These are phyloP conservation scores for Plasmodium gaboni DNA, from an alignment of 169 alveolate genomes.

Conservation along the genomic window DNA sequence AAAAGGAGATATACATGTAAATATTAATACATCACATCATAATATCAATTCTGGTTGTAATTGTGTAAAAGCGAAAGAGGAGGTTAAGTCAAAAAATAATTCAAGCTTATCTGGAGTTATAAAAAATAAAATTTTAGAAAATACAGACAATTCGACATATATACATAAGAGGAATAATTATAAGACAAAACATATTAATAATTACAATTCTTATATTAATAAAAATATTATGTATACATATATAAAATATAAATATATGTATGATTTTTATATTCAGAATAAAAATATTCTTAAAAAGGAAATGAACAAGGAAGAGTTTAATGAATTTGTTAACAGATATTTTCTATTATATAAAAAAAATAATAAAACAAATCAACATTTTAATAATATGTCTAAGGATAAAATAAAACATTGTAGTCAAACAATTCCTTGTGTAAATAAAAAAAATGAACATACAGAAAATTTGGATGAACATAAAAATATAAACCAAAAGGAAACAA, in stretches of 20 bases:
- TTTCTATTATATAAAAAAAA: constrained; percentile 1
- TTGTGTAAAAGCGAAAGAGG: too few species aligned
- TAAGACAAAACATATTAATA: not conserved
- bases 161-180: not conserved
- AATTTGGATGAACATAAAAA: not conserved
- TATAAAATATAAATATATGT: constrained; percentile 45
- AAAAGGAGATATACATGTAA: constrained; percentile 6
- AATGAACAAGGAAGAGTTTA: constrained; percentile 27
- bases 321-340: constrained; percentile 24
- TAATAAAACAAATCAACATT: not conserved
- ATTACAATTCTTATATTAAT: constrained; percentile 17
- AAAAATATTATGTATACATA: constrained; percentile 38
- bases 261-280: constrained; percentile 50
- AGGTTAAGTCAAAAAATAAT: not conserved
- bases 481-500: not conserved
- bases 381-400: not conserved
- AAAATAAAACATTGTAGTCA: not conserved
- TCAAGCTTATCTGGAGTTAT: not conserved
- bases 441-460: not conserved
- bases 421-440: constrained; percentile 1
- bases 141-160: not conserved
- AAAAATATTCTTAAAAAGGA: constrained; percentile 14
- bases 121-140: not conserved
- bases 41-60: too few species aligned
- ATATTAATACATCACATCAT: not conserved